Evolutionary conservation across 106 monocot genomes (phyloP).

Genomic region (Chionographis japonica): DNA sequence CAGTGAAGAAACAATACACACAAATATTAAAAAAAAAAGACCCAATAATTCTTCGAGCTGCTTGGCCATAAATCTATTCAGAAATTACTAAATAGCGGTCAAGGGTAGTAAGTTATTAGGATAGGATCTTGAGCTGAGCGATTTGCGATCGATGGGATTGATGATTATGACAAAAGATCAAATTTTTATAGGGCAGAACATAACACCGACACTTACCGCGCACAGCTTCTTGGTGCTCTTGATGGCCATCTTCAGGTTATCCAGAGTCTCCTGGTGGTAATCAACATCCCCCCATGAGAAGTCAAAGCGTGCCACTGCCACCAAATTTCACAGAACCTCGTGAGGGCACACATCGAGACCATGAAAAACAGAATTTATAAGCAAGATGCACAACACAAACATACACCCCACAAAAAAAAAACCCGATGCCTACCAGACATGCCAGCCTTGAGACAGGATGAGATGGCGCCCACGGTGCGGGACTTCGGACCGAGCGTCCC

Average conservation of each 20-base stretch:
- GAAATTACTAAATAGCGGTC: too few relatives aligned
- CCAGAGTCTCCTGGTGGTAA: slow-evolving; percentile 91
- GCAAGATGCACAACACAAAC: too few relatives aligned
- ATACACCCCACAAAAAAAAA: too few relatives aligned
- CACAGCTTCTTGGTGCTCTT: slow-evolving; percentile 96
- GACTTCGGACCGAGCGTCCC: slow-evolving; percentile 97
- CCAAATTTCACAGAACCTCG: neutral
- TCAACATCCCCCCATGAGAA: slow-evolving; percentile 90
- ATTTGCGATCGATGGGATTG: too few relatives aligned
- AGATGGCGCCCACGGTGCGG: slow-evolving; percentile 76
- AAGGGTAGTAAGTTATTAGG: too few relatives aligned
- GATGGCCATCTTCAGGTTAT: slow-evolving; percentile 85
- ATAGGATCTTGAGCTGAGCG: too few relatives aligned
- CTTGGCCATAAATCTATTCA: too few relatives aligned
- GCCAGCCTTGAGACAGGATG: slow-evolving; percentile 88
- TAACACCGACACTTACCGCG: slow-evolving; percentile 44
- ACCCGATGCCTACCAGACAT: slow-evolving; percentile 68
- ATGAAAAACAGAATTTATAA: too few relatives aligned
- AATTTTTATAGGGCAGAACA: too few relatives aligned
- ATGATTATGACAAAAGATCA: too few relatives aligned
- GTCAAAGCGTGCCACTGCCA: slow-evolving; percentile 86
- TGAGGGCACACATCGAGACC: neutral
- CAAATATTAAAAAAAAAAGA: too few relatives aligned
- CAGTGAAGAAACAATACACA: neutral
- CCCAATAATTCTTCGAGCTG: too few relatives aligned